Base-by-base conservation (phyloP, 805 yeast species). In the Komagataella phaffii region DNA sequence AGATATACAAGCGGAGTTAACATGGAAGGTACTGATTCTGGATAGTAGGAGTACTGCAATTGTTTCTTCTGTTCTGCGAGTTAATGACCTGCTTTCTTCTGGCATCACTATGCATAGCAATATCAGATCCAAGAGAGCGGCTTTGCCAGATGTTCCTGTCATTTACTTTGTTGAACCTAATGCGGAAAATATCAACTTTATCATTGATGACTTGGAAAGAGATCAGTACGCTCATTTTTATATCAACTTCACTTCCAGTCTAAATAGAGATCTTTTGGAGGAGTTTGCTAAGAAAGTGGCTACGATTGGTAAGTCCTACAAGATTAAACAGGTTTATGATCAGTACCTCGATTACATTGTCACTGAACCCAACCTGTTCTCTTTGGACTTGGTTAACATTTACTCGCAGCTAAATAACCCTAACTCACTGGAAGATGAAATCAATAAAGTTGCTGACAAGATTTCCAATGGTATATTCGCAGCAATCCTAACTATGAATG, bases 101-200 rank as follows among this genome's bases (percentile, higher is more conserved):
- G 99, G 99, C 7, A 83, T 93, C 52, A 93, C 99, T 0, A 83
- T 89, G 60, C 98, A 93, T 63, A 75, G 91, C 53, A 67, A 85
- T 49, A 80, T 91, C 51, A 73, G 73, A 52, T 74, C 88, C 48
- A 79, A 76, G 53, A 74, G 99, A 55, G 79, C 90, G n/a, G 77
- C 91, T 1, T 73, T 93, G 50, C 90, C 95, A 1, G 99, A 93
- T 60, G 98, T 91, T 12, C 97, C 98, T 0, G 98, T 81, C 3
- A 79, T 93, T 48, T 93, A 93, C 67, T 91, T 93, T 59, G 84
- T 93, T 40, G 85, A 85, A 53, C 98, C 99, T 5, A 85, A 93
- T 0, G 70, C 75, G 24, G 91, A 79, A 49, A 93, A 93, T 62
- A 73, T 93, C 46, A 69, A 77, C 30, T 62, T 68, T 36, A 85